phyloP scores from a whole-genome alignment of 768 basidiomycete species.

The Lentinula raphanica region DNA sequence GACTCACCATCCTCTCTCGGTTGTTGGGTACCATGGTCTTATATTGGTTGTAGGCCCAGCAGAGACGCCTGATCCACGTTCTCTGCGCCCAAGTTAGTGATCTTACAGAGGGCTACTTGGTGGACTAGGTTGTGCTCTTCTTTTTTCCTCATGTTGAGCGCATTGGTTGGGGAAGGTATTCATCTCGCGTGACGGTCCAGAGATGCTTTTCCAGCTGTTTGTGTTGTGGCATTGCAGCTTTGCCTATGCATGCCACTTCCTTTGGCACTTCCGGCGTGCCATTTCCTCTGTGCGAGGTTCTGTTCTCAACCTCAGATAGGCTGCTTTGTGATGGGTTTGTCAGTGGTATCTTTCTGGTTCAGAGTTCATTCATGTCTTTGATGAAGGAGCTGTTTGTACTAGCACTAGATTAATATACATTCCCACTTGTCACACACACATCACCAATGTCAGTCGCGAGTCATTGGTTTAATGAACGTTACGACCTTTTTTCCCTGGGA shows the following conservation, averaged over 20 bases:
- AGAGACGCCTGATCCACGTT: constrained; percentile 4
- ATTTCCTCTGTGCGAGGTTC: not conserved
- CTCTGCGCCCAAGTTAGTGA: not conserved
- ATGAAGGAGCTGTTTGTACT: not conserved
- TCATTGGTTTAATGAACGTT: not conserved
- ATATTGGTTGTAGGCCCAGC: not conserved
- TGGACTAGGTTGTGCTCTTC: not conserved
- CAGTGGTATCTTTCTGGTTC: not conserved
- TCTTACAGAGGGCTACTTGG: not conserved
- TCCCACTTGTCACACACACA: not conserved
- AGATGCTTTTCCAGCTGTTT: not conserved
- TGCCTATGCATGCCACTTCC: not conserved
- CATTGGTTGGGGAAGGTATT: not conserved
- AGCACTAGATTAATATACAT: not conserved
- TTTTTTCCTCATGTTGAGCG: no score
- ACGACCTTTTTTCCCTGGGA: not conserved
- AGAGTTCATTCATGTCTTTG: not conserved
- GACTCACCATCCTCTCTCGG: no score
- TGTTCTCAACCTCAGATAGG: not conserved
- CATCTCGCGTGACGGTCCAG: constrained; percentile 6
- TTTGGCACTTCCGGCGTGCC: constrained; percentile 3
- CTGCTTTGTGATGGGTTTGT: not conserved
- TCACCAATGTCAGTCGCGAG: not conserved
- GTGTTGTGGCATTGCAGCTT: not conserved
- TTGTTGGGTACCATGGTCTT: not conserved